Evolutionary conservation across 257 asterid genomes (phyloP).

Genomic region (Solanum tarijense): DNA sequence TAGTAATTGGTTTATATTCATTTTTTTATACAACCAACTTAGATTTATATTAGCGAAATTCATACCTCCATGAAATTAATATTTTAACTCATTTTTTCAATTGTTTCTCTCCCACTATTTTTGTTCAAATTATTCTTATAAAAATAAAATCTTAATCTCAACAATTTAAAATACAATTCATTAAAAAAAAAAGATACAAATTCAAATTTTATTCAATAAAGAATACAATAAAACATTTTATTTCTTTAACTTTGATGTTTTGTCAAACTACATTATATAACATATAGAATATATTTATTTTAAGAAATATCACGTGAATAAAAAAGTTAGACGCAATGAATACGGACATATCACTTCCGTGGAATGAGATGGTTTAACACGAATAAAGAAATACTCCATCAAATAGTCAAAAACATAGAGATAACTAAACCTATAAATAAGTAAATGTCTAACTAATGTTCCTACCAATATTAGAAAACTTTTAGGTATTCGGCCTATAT

Average conservation of each 20-base stretch:
- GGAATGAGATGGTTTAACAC: not conserved
- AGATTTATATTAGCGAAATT: no score
- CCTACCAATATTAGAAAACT: not conserved
- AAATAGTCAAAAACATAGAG: not conserved
- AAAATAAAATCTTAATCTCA: not conserved
- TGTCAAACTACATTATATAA: not conserved
- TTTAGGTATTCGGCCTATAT: not conserved
- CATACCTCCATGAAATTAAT: not conserved
- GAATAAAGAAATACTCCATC: not conserved
- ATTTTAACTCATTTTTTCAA: not conserved
- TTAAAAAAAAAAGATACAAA: no score
- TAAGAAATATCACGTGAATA: not conserved
- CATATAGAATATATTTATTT: not conserved
- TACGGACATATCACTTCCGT: not conserved
- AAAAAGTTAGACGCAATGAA: not conserved
- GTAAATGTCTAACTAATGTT: not conserved
- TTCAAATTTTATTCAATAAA: no score
- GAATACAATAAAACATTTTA: not conserved
- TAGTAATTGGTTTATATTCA: no score
- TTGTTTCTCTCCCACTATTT: not conserved
- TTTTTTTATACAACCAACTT: no score
- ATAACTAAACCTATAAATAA: not conserved
- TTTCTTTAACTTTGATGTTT: no score
- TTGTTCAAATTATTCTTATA: no score
- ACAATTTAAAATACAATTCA: not conserved